phyloP scores from a whole-genome alignment of 257 asterid genomes.

The Gentiana macrophylla region DNA sequence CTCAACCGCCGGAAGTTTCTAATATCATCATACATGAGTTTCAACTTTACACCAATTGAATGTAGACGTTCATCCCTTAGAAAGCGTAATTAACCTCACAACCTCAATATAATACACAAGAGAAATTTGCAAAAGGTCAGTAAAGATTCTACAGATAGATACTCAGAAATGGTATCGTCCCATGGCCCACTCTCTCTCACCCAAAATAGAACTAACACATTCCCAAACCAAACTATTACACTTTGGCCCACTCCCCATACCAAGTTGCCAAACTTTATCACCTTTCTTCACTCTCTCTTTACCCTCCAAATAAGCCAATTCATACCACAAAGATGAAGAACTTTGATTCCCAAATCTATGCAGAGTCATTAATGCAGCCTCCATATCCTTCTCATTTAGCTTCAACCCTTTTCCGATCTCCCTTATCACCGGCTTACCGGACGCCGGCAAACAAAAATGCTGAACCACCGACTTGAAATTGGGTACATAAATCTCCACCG shows the following conservation, averaged over 20 bases:
- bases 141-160: no score
- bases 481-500: constrained; percentile 45
- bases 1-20: no score
- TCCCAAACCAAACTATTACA: constrained; percentile 57
- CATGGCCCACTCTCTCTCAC: constrained; percentile 46
- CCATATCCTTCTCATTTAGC: constrained; percentile 24
- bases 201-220: constrained; percentile 36
- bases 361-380: constrained; percentile 43
- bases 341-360: constrained; percentile 53
- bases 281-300: constrained; percentile 51
- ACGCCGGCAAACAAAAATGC: constrained; percentile 73
- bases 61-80: no score
- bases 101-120: no score
- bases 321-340: constrained; percentile 75
- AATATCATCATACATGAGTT: no score
- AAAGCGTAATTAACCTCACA: no score
- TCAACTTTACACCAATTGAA: no score
- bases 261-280: constrained; percentile 62
- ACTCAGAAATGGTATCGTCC: constrained; percentile 38
- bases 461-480: constrained; percentile 57
- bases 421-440: constrained; percentile 54
- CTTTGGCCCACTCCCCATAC: constrained; percentile 81
- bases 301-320: constrained; percentile 57
- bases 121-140: no score
- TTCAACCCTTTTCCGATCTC: constrained; percentile 37